A percentile compares a stretch with the other conserved stretches of the same genome.
Conservation (phyloP, 2,329 filamentous ascomycete genomes). For the Colletotrichum chrysophilum region DNA sequence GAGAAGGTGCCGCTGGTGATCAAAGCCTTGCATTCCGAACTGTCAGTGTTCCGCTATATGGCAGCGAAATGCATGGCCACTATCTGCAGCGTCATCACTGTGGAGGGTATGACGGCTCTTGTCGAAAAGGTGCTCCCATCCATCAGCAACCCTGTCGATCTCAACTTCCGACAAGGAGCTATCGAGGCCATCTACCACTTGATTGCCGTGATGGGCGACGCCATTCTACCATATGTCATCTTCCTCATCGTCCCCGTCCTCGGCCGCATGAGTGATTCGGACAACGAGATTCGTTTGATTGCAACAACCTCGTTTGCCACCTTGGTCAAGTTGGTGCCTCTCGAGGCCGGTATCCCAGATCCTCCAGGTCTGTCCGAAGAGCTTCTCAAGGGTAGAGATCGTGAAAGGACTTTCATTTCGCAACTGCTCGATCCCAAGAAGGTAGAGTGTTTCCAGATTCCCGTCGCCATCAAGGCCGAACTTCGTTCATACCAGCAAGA, state of each 20-base stretch:
- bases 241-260: slow-evolving; percentile 98
- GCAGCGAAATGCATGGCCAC: slow-evolving; percentile 97
- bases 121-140: slow-evolving; percentile 92
- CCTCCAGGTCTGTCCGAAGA: slow-evolving; percentile 91
- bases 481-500: slow-evolving; percentile 98
- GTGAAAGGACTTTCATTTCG: slow-evolving; percentile 94
- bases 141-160: slow-evolving; percentile 88
- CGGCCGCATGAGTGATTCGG: slow-evolving; percentile 97
- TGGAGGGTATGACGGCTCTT: slow-evolving; percentile 93
- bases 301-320: slow-evolving; percentile 98
- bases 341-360: slow-evolving; percentile 97
- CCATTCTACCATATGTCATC: slow-evolving; percentile 95
- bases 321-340: slow-evolving; percentile 92
- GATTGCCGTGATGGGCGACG: slow-evolving; percentile 97
- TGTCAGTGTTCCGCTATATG: slow-evolving; percentile 94
- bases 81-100: slow-evolving; percentile 93
- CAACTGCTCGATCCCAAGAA: slow-evolving; percentile 98
- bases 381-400: slow-evolving; percentile 86
- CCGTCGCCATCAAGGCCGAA: slow-evolving; percentile 95
- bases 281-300: slow-evolving; percentile 92
- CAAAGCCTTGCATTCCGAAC: slow-evolving; percentile 83
- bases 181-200: slow-evolving; percentile 96
- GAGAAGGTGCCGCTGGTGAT: slow-evolving; percentile 84
- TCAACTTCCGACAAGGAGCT: slow-evolving; percentile 88
- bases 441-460: slow-evolving; percentile 91